Evolutionary conservation across 371 early-diverging fungal genomes (phyloP).

Genomic region (Actinomortierella ambigua): DNA sequence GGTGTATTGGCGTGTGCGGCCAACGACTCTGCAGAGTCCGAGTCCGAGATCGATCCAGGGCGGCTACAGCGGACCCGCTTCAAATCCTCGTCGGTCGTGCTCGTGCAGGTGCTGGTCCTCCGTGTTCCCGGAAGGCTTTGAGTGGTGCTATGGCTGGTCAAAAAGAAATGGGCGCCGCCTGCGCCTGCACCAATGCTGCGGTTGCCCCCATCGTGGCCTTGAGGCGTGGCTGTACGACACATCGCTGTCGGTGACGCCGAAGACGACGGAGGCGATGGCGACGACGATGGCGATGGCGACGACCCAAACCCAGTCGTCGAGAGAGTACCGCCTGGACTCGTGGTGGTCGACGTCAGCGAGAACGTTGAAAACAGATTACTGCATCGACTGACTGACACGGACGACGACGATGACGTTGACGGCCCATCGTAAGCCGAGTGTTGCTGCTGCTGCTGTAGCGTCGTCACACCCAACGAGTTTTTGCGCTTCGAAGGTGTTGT

Average conservation of each 20-base stretch:
- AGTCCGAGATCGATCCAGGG: constrained; percentile 26
- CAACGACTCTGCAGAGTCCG: constrained; percentile 4
- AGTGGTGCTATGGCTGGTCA: too few species aligned
- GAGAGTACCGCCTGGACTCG: background rate
- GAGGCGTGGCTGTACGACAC: too few species aligned
- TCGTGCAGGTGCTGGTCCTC: constrained; percentile 40
- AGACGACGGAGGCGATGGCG: constrained; percentile 15
- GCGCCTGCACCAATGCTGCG: too few species aligned
- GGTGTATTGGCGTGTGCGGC: background rate
- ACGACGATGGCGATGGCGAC: constrained; percentile 14
- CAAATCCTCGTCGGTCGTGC: constrained; percentile 42
- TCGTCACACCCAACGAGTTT: constrained; percentile 32
- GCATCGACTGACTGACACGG: constrained; percentile 1
- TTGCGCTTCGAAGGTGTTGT: constrained; percentile 34
- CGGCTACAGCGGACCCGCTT: constrained; percentile 44
- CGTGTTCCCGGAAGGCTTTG: constrained; percentile 35
- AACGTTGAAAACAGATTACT: too few species aligned
- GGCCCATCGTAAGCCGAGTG: constrained; percentile 16
- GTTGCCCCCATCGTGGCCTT: too few species aligned
- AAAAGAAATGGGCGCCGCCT: too few species aligned
- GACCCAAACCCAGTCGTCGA: too few species aligned
- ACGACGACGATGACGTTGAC: constrained; percentile 17
- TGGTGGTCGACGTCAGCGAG: constrained; percentile 12
- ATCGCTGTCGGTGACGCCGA: constrained; percentile 3
- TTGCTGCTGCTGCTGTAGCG: constrained; percentile 17